Evolutionary conservation across 805 yeast species (phyloP), one percentile per base, ranked within the genome.

Genomic region (Wickerhamiella azymoides): DNA sequence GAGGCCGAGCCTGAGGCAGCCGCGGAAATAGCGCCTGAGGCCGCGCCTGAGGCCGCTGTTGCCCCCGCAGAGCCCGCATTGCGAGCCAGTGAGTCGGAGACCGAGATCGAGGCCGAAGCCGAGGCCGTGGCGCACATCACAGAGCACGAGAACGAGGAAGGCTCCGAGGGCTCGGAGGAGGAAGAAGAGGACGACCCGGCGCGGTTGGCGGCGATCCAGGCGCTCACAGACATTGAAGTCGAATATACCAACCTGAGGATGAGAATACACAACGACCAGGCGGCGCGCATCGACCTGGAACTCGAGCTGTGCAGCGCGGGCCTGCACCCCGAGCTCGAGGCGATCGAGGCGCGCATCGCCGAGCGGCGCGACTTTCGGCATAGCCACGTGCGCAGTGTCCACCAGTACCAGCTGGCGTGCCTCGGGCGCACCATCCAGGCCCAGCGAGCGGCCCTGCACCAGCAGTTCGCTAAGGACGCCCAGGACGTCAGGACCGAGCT

Each of bases 171-270:
- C 21, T 53, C 45, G 4, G 61, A 50, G 8, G 58, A 52, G 6
- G 54, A 45, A 38, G 52, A 52, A 11, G 47, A 52, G 17, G 55
- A 42, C 8, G 54, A 50, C 18, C 56, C 52, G 43, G 62, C 59
- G 47, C 66, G 92, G 11, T 69, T 72, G 47, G 69, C 71, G 21
- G 94, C 94, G 2, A 67, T 89, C 44, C 72, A 74, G 43, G 80
- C 76, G 44, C 73, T 92, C 44, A 80, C 86, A 2, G 75, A 73
- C 19, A 85, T 92, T 48, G 98, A 92, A 60, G 68, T 79, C 36
- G 81, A 80, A 46, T 92, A 88, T 69, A 96, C 97, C 6, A 70
- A 74, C 50, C 68, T 89, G 47, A 75, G 96, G 51, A 96, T 92
- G 61, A 73, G 74, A 55, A 66, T 92, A 42, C 89, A 82, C 62